These are phyloP conservation scores for Rhododendron molle DNA, from an alignment of 148 eudicot genomes.

Conservation along the genomic window DNA sequence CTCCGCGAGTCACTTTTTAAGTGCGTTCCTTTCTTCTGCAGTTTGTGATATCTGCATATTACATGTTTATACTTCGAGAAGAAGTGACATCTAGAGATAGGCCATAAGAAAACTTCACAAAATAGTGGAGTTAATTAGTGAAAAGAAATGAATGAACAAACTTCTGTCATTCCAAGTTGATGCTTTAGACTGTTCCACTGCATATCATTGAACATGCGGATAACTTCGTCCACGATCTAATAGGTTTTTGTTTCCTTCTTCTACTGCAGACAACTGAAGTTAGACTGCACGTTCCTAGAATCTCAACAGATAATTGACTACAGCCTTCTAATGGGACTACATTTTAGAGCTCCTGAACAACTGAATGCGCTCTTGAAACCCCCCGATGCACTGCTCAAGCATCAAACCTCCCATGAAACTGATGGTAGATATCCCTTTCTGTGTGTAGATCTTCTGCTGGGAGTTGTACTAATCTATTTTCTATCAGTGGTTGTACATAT, in stretches of 20 bases:
- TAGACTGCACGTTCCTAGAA: slow-evolving; percentile 78
- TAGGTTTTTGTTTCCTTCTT: neutral
- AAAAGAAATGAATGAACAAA: neutral
- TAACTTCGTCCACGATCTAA: neutral
- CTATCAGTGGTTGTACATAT: neutral
- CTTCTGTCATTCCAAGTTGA: neutral
- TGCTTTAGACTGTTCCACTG: neutral
- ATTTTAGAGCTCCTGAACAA: slow-evolving; percentile 92
- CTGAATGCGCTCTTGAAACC: slow-evolving; percentile 54
- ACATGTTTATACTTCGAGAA: neutral
- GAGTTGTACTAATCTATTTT: neutral
- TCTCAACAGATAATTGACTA: slow-evolving; percentile 81
- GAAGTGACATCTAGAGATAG: neutral
- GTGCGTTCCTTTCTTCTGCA: slow-evolving; percentile 32
- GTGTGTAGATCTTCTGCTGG: slow-evolving; percentile 3
- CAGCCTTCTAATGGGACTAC: slow-evolving; percentile 83
- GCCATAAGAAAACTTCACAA: neutral
- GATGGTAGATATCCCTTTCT: slow-evolving; percentile 29
- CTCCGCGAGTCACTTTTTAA: slow-evolving; percentile 69
- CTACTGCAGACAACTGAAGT: slow-evolving; percentile 66
- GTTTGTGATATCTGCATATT: neutral
- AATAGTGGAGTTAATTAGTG: neutral
- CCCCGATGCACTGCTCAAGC: slow-evolving; percentile 31
- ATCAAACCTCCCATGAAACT: slow-evolving; percentile 30
- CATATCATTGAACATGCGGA: neutral